Conservation (phyloP, 768 basidiomycete species). For the Candolleomyces efflorescens region DNA sequence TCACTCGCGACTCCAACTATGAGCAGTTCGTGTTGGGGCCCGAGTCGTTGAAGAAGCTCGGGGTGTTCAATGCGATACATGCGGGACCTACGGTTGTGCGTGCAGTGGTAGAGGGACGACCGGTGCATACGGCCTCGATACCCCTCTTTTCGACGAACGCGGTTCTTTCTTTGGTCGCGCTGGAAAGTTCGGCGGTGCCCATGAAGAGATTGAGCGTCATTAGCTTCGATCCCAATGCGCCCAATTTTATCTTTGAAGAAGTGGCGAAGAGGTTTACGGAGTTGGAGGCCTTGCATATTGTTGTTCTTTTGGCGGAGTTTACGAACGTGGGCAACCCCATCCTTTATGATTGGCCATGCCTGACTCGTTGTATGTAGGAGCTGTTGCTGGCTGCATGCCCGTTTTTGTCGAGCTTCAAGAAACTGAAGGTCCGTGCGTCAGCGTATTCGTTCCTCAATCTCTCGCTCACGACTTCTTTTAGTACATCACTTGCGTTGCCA, state of each 20-base stretch:
- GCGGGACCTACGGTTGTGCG: conserved; percentile 42
- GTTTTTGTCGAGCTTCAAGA: conserved; percentile 38
- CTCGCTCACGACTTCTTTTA: conserved; percentile 16
- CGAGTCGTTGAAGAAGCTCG: conserved; percentile 42
- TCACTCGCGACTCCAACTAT: conserved; percentile 6
- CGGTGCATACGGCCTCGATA: conserved; percentile 47
- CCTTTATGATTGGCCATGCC: background rate
- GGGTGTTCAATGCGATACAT: conserved; percentile 50
- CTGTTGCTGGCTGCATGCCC: conserved; percentile 36
- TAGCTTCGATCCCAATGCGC: conserved; percentile 48
- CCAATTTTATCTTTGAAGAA: conserved; percentile 40
- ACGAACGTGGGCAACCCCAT: conserved; percentile 34
- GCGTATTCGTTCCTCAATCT: background rate
- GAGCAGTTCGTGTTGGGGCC: conserved; percentile 30
- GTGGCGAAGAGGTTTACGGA: conserved; percentile 42
- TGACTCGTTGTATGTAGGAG: conserved; percentile 20
- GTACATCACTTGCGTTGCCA: conserved; percentile 61
- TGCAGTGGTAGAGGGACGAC: conserved; percentile 42
- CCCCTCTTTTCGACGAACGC: conserved; percentile 43
- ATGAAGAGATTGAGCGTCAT: conserved; percentile 53
- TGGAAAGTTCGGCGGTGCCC: conserved; percentile 32
- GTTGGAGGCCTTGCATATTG: conserved; percentile 59
- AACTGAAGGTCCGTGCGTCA: conserved; percentile 20
- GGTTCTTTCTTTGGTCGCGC: conserved; percentile 37
- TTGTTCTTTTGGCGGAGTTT: conserved; percentile 48